Evolutionary conservation across 2,329 filamentous ascomycete species (phyloP).

Genomic region (Trichoderma sp.): DNA sequence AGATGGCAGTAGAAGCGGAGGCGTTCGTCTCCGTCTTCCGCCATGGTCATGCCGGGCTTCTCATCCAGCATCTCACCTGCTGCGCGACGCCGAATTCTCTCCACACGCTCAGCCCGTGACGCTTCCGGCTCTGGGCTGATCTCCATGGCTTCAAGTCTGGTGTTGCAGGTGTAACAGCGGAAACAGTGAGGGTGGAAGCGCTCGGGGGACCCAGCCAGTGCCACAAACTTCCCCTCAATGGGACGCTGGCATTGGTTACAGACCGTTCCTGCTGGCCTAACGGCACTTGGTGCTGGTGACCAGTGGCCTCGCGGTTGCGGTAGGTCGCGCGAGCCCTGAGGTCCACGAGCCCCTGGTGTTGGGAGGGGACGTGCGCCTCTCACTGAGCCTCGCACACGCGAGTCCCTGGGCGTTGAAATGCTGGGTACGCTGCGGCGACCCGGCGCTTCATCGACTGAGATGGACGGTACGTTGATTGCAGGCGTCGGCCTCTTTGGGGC

Average conservation of each 20-base stretch:
- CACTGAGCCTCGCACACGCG: slow-evolving; percentile 28
- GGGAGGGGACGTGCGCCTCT: slow-evolving; percentile 40
- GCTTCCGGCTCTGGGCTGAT: slow-evolving; percentile 88
- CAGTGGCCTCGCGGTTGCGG: slow-evolving; percentile 52
- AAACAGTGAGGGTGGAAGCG: slow-evolving; percentile 96
- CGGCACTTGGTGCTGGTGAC: slow-evolving; percentile 51
- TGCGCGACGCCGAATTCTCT: slow-evolving; percentile 63
- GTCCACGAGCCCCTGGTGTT: slow-evolving; percentile 38
- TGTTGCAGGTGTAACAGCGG: slow-evolving; percentile 81
- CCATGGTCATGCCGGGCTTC: slow-evolving; percentile 59
- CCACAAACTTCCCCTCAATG: slow-evolving; percentile 88
- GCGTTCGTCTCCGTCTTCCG: slow-evolving; percentile 68
- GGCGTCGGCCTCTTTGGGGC: slow-evolving; percentile 29
- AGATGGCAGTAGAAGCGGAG: slow-evolving; percentile 93
- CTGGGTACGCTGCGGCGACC: slow-evolving; percentile 40
- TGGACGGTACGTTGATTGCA: slow-evolving; percentile 47
- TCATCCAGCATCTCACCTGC: slow-evolving; percentile 59
- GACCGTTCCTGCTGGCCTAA: slow-evolving; percentile 59
- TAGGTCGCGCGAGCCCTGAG: slow-evolving; percentile 33
- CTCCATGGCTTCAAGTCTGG: slow-evolving; percentile 86
- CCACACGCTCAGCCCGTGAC: slow-evolving; percentile 66
- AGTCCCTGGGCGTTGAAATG: slow-evolving; percentile 47
- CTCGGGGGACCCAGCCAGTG: slow-evolving; percentile 65
- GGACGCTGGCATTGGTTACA: slow-evolving; percentile 82
- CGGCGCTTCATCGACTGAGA: slow-evolving; percentile 41